These are phyloP conservation scores for Meyerozyma athensensis DNA, from an alignment of 1,139 yeast genomes.

Conservation along the genomic window DNA sequence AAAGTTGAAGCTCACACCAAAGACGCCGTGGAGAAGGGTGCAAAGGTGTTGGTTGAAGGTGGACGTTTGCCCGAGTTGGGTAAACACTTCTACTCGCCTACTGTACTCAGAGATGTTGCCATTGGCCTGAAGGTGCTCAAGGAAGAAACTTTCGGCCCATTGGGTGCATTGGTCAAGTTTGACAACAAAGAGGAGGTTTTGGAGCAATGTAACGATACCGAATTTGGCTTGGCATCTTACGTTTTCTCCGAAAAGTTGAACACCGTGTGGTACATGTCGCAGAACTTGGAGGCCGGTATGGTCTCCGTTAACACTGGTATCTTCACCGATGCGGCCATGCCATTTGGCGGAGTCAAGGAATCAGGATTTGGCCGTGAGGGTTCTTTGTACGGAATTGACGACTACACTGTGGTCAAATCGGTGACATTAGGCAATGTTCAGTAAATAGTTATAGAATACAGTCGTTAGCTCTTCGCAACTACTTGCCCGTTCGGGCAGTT, in stretches of 20 bases:
- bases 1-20: slow-evolving; percentile 69
- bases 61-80: slow-evolving; percentile 63
- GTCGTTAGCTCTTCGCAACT: background rate
- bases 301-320: slow-evolving; percentile 73
- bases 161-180: slow-evolving; percentile 73
- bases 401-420: slow-evolving; percentile 63
- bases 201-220: slow-evolving; percentile 60
- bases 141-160: slow-evolving; percentile 90
- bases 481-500: background rate
- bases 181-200: slow-evolving; percentile 66
- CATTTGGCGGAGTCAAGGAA: slow-evolving; percentile 79
- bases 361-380: slow-evolving; percentile 85
- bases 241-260: slow-evolving; percentile 64
- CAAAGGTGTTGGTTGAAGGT: slow-evolving; percentile 62
- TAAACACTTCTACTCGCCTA: slow-evolving; percentile 69
- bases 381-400: slow-evolving; percentile 70
- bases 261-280: slow-evolving; percentile 62
- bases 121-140: slow-evolving; percentile 54
- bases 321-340: slow-evolving; percentile 66
- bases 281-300: slow-evolving; percentile 76
- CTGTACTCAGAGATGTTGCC: slow-evolving; percentile 65
- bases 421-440: slow-evolving; percentile 41
- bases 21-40: slow-evolving; percentile 75
- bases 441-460: slow-evolving; percentile 3
- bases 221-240: slow-evolving; percentile 76